Base-by-base conservation (phyloP, 441 rosid species). In the Gossypium schwendimanii region DNA sequence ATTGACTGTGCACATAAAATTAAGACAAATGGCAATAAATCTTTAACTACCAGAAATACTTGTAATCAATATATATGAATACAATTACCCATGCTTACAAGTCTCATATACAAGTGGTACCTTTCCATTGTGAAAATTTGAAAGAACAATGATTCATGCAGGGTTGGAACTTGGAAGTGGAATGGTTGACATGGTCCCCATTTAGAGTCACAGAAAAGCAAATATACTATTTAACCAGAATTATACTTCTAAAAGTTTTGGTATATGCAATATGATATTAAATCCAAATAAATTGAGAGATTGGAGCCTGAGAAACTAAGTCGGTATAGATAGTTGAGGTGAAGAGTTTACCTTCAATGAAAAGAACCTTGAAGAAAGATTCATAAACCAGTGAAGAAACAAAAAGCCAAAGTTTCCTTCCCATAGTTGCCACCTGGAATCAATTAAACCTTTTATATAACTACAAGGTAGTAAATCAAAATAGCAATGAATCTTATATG, bases 401-500 rank as follows among this genome's bases (percentile, higher is more conserved):
- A 60, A 65, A 53, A 84, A 77, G 71, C 83, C 76, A 76, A 72
- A 78, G 73, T 78, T 87, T 75, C 84, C 82, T 76, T 83, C 90
- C 86, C 83, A 77, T 72, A 81, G 79, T 81, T 86, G 89, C 89
- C 89, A 92, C 88, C 99, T 95, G 81, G 83, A 74, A 82, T 58
- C 33, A 66, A 81, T 73, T 66, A 61, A 76, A 78, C 36, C 17
- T 71, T 55, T 18, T 39, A 61, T 58, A 73, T 63, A 75, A 26
- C 21, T 12, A 58, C 23, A 17, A 55, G 65, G 36, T 44, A 44
- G 54, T 14, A 63, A 39, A 63, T 18, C 15, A 39, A 18, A 69
- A 17, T 53, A 70, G 18, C 26, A 70, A 69, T 10, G 49, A 14
- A 59, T 59, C 24, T 11, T 31, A 52, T 11, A 36, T 26, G 26